Evolutionary conservation across 1,284 basidiomycete species (phyloP).

Genomic region (Tilletiopsis washingtonensis): DNA sequence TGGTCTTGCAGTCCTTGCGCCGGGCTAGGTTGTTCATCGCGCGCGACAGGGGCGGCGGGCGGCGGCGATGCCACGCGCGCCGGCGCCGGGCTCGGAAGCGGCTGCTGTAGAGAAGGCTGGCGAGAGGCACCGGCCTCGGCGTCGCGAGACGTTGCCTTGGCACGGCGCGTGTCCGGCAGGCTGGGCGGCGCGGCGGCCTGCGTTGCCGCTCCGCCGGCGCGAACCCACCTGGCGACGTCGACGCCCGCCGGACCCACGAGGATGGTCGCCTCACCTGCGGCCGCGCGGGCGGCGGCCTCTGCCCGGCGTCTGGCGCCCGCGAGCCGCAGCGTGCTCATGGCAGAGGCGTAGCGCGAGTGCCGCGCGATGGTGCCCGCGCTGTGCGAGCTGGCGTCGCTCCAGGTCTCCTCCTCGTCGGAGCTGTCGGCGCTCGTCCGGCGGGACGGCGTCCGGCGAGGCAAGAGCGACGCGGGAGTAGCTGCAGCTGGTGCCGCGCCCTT

Average conservation of each 20-base stretch:
- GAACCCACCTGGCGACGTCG: neutral
- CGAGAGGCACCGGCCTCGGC: neutral
- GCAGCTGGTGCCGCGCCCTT: too few species aligned
- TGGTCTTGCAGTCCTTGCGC: too few species aligned
- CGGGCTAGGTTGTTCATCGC: neutral
- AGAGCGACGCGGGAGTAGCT: too few species aligned
- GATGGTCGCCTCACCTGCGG: too few species aligned
- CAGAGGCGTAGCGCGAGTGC: neutral
- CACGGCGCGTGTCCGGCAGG: neutral
- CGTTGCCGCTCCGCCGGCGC: neutral
- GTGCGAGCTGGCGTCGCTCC: too few species aligned
- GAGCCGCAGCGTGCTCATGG: neutral
- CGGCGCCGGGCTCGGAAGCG: too few species aligned
- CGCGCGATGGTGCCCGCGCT: neutral
- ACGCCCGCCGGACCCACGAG: too few species aligned
- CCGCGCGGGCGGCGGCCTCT: neutral
- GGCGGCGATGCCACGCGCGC: neutral
- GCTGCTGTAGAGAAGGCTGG: too few species aligned
- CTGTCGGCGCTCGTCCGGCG: neutral
- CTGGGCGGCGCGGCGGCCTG: neutral
- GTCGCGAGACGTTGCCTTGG: neutral
- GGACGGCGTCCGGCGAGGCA: too few species aligned
- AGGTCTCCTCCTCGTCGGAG: neutral
- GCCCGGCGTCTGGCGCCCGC: too few species aligned
- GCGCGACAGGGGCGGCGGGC: neutral